Evolutionary conservation across 2,329 filamentous ascomycete genomes (phyloP).

Genomic region (Exophiala phaeomuriformis): DNA sequence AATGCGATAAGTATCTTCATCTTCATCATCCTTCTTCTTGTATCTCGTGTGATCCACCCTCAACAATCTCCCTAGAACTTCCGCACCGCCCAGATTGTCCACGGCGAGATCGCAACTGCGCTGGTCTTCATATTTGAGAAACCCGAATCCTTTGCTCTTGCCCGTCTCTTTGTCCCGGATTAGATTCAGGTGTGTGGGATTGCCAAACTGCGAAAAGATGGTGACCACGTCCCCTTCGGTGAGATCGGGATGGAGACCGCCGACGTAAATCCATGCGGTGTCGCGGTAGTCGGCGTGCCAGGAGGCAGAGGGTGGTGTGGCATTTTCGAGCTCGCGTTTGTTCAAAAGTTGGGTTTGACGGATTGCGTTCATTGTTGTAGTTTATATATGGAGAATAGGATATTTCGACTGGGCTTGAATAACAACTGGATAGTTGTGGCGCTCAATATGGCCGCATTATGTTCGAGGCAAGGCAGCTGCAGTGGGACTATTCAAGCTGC

Average conservation of each 20-base stretch:
- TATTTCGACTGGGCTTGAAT: neutral
- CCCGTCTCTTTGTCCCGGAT: conserved; percentile 93
- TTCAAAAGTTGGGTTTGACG: conserved; percentile 89
- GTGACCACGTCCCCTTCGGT: conserved; percentile 93
- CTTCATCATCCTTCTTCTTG: conserved; percentile 64
- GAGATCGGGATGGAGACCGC: conserved; percentile 83
- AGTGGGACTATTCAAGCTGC: too few species aligned
- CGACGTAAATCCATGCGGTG: conserved; percentile 94
- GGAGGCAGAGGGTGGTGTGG: conserved; percentile 77
- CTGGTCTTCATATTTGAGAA: conserved; percentile 98
- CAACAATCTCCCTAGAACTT: conserved; percentile 69
- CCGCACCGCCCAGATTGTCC: conserved; percentile 85
- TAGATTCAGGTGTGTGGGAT: conserved; percentile 87
- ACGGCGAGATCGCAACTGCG: conserved; percentile 91
- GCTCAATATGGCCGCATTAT: neutral
- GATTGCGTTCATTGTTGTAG: conserved; percentile 73
- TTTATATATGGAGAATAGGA: neutral
- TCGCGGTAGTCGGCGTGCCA: conserved; percentile 98
- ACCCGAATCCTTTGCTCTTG: conserved; percentile 89
- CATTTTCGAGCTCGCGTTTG: conserved; percentile 85
- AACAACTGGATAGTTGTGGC: neutral
- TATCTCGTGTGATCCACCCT: conserved; percentile 91
- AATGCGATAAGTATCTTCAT: conserved; percentile 47
- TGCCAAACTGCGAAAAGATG: conserved; percentile 94
- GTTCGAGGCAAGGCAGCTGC: too few species aligned